Evolutionary conservation across 805 yeast species (phyloP).

Genomic region (Candida nitratophila): DNA sequence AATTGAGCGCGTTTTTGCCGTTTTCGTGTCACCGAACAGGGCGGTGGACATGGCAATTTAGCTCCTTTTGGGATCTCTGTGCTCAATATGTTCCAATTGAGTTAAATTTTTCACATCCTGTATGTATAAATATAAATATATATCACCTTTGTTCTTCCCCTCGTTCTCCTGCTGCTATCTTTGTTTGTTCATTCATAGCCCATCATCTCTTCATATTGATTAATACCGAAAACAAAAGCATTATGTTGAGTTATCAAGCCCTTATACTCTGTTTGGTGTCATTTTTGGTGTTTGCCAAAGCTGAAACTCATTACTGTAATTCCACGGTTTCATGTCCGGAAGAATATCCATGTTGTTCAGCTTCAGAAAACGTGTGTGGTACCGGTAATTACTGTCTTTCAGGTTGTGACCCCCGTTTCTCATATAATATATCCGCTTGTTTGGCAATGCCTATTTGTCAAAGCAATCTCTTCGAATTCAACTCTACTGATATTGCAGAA

Average conservation of each 20-base stretch:
- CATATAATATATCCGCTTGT: slow-evolving; percentile 62
- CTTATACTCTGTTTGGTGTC: background rate
- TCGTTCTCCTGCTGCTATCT: too few species aligned
- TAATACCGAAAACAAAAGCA: too few species aligned
- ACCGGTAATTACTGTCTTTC: slow-evolving; percentile 58
- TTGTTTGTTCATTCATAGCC: too few species aligned
- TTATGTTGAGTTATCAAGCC: background rate
- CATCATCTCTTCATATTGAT: too few species aligned
- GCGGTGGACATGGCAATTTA: too few species aligned
- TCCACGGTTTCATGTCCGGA: slow-evolving; percentile 61
- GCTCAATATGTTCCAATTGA: too few species aligned
- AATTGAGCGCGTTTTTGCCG: too few species aligned
- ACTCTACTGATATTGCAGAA: slow-evolving; percentile 21
- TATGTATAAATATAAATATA: too few species aligned
- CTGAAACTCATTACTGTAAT: slow-evolving; percentile 37
- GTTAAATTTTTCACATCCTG: too few species aligned
- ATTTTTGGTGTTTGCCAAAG: slow-evolving; percentile 1
- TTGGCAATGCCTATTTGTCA: slow-evolving; percentile 80
- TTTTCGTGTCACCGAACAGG: too few species aligned
- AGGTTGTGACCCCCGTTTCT: slow-evolving; percentile 76
- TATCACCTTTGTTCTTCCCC: too few species aligned
- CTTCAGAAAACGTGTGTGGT: slow-evolving; percentile 53
- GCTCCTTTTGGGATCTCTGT: too few species aligned
- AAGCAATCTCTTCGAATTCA: slow-evolving; percentile 36
- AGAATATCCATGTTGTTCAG: slow-evolving; percentile 74